Evolutionary conservation across 2,329 filamentous ascomycete genomes (phyloP).

Genomic region (Colletotrichum noveboracense): DNA sequence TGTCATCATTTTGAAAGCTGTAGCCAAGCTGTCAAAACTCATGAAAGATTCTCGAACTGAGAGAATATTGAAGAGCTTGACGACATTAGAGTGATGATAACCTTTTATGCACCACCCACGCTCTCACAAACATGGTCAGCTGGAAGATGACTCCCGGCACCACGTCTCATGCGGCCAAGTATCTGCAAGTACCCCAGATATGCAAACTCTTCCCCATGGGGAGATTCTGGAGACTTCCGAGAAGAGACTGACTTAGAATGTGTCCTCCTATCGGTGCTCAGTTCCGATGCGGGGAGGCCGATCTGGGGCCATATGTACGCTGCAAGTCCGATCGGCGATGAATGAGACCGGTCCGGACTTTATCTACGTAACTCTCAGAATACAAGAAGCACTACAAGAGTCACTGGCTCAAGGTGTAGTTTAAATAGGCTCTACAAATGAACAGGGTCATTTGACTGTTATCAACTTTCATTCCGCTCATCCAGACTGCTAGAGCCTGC

Average conservation of each 20-base stretch:
- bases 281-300: not conserved
- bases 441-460: not conserved
- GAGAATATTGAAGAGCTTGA: accelerated
- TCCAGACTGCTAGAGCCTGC: not conserved
- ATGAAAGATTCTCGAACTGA: not conserved
- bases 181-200: not conserved
- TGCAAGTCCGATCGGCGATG: not conserved
- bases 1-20: not conserved
- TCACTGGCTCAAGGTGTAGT: not conserved
- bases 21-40: accelerated
- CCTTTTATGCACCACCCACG: not conserved
- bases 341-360: not conserved
- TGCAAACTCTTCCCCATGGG: not conserved
- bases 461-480: not conserved
- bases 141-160: not conserved
- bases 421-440: not conserved
- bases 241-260: not conserved
- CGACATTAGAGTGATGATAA: accelerated
- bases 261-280: not conserved
- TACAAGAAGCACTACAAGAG: accelerated
- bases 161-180: not conserved
- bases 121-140: not conserved
- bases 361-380: not conserved
- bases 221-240: not conserved
- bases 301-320: not conserved